Conservation (phyloP, 1,284 basidiomycete species). For the Trametes pubescens region DNA sequence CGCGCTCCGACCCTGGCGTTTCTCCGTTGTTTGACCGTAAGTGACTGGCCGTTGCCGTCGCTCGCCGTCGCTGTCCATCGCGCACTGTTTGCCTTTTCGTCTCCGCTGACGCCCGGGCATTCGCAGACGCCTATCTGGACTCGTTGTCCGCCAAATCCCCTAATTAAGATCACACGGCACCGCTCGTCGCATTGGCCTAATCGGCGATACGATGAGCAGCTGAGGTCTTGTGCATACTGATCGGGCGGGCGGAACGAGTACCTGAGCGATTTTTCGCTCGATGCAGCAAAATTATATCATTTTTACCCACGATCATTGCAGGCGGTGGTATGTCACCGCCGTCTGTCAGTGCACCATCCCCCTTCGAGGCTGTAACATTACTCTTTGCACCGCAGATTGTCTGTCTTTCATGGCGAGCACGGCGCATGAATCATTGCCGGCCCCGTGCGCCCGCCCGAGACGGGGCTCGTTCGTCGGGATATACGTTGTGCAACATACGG, state of each 20-base stretch:
- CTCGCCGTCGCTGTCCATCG: not conserved
- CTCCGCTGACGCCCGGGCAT: not conserved
- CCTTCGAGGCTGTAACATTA: constrained; percentile 23
- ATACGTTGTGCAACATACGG: constrained; percentile 2
- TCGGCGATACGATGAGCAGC: constrained; percentile 31
- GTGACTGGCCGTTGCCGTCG: not conserved
- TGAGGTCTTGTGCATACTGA: constrained; percentile 22
- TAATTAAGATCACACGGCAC: constrained; percentile 33
- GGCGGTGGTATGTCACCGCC: constrained; percentile 23
- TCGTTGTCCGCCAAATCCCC: constrained; percentile 27
- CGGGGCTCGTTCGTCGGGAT: not conserved
- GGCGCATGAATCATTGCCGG: constrained; percentile 10
- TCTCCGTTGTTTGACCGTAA: not conserved
- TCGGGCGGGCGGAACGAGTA: constrained; percentile 22
- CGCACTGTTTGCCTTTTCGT: not conserved
- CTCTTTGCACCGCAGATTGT: constrained; percentile 20
- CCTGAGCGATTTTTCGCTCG: constrained; percentile 22
- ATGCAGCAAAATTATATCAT: constrained; percentile 26
- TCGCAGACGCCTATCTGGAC: constrained; percentile 11
- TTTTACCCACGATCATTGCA: constrained; percentile 23
- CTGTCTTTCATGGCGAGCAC: constrained; percentile 14
- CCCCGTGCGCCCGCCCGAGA: not conserved
- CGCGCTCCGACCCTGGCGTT: not conserved
- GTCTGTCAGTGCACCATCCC: constrained; percentile 28
- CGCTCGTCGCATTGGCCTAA: constrained; percentile 21